Evolutionary conservation across 345 rosid genomes (phyloP), one percentile per base, ranked within the genome.

Genomic region (Salix purpurea): DNA sequence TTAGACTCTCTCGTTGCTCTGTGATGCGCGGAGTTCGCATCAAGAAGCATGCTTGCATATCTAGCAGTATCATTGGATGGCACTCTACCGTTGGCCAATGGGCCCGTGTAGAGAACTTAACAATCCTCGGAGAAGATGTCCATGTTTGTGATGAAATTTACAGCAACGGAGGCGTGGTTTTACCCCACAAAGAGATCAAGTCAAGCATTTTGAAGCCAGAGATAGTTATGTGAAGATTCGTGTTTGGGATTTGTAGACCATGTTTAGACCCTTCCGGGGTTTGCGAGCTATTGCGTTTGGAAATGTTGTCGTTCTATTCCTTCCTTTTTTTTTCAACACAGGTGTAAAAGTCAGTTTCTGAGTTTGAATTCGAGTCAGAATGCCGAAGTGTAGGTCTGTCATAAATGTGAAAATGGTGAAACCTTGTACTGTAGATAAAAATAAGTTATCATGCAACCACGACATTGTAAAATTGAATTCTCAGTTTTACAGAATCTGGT

Each of bases 101-200:
- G 99, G 92, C 99, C 0, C 82, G 99, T 37, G 91, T 96, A 30
- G 99, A 96, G 87, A 96, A 96, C 90, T 91, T 96, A 97, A 96
- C 99, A 14, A 96, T 96, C 56, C 91, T 96, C 0, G 99, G 98
- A 7, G 98, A 96, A 87, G 97, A 96, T 76, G 99, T 96, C 67
- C 98, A 96, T 72, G 96, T 96, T 5, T 80, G 94, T 5, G 99
- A 96, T 71, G 99, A 96, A 87, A 85, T 96, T 15, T 96, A 96
- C 84, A 96, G 92, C 88, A 96, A 96, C 15, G 99, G 99, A 10
- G 99, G 98, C 3, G 99, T 96, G 66, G 98, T 96, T 54, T 84
- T 96, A 79, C 99, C 99, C 15, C 98, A 93, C 85, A 96, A 93
- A 81, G 97, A 92, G 94, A 96, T 96, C 81, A 96, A 93, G 75